Percentiles rank a stretch among this genome's conserved stretches.
These are phyloP conservation scores for Euphorbia neoarborescens DNA, from an alignment of 441 rosid species.

Conservation along the genomic window DNA sequence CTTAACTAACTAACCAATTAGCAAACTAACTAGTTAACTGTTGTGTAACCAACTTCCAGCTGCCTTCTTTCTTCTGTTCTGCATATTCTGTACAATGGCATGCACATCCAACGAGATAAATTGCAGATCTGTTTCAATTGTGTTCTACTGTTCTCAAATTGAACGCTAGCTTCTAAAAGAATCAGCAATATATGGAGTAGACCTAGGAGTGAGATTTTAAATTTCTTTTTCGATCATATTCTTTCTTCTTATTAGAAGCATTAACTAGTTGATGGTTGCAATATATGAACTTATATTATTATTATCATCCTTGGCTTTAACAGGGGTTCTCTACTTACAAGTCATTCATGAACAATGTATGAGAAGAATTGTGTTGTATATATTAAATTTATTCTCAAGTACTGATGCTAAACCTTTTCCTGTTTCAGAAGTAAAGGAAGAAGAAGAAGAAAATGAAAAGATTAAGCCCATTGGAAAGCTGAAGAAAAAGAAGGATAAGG, in stretches of 20 bases:
- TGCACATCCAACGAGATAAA: background rate
- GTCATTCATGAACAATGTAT: background rate
- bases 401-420: constrained; percentile 7
- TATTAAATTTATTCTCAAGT: background rate
- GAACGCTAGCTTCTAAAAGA: background rate
- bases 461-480: constrained; percentile 21
- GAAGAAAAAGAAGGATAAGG: constrained; percentile 32
- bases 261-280: background rate
- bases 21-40: too few relatives aligned
- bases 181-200: background rate
- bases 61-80: too few relatives aligned
- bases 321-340: background rate
- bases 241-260: background rate
- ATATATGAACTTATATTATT: background rate
- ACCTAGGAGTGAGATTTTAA: background rate
- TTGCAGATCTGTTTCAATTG: background rate
- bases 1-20: too few relatives aligned
- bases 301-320: constrained; percentile 7
- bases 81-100: too few relatives aligned
- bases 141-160: background rate
- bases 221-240: background rate
- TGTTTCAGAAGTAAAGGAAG: constrained; percentile 27
- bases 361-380: background rate
- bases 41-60: too few relatives aligned
- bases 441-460: constrained; percentile 26